Conservation (phyloP, 306 rosid species). For the Chamaecrista fasciculata region DNA sequence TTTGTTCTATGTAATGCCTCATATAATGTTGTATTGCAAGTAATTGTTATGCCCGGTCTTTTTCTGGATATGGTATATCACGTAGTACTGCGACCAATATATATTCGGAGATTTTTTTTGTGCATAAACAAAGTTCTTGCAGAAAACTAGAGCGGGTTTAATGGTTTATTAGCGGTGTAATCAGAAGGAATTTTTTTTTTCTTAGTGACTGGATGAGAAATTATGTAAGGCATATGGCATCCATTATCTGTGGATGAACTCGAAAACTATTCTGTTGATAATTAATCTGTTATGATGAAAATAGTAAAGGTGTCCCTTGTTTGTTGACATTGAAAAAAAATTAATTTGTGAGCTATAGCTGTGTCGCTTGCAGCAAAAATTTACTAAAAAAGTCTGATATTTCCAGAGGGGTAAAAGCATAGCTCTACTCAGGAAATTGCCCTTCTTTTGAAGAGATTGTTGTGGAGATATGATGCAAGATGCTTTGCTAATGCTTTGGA, state of each 20-base stretch:
- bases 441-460: slow-evolving; percentile 25
- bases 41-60: not conserved
- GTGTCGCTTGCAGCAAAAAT: not conserved
- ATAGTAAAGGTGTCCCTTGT: slow-evolving; percentile 2
- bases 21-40: not conserved
- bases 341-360: slow-evolving; percentile 13
- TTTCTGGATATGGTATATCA: not conserved
- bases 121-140: not conserved
- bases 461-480: not conserved
- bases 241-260: not conserved
- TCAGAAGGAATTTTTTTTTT: slow-evolving; percentile 5
- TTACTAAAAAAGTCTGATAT: not conserved
- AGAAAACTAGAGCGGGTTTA: slow-evolving; percentile 23
- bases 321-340: not conserved
- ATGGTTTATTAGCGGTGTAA: slow-evolving; percentile 6
- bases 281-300: slow-evolving; percentile 19
- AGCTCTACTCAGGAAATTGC: slow-evolving; percentile 1
- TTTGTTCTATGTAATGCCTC: not conserved
- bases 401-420: not conserved
- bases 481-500: slow-evolving; percentile 25
- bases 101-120: not conserved
- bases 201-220: slow-evolving; percentile 5
- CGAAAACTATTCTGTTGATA: not conserved
- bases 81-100: not conserved
- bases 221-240: slow-evolving; percentile 6